phyloP scores from a whole-genome alignment of 352 stramenopile genomes.

The Globisporangium ultimum region DNA sequence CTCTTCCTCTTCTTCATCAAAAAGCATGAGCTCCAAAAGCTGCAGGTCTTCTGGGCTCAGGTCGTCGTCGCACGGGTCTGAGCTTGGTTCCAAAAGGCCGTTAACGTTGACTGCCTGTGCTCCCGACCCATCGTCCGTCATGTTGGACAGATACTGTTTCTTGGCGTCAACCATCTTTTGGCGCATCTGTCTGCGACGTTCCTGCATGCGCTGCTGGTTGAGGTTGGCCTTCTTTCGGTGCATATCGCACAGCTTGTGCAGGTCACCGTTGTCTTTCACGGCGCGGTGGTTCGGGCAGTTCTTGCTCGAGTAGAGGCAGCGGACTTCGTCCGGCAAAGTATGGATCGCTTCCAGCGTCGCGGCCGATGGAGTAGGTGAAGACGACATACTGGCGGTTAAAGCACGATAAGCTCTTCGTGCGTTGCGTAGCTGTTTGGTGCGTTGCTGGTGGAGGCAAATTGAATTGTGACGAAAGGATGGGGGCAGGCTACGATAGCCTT shows the following conservation, averaged over 20 bases:
- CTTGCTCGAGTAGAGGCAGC: slow-evolving; percentile 52
- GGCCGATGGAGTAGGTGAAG: slow-evolving; percentile 4
- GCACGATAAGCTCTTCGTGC: too few relatives aligned
- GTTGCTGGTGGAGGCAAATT: background rate
- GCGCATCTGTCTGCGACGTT: slow-evolving; percentile 19
- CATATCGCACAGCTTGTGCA: slow-evolving; percentile 59
- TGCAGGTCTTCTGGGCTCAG: slow-evolving; percentile 12
- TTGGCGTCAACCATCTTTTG: slow-evolving; percentile 13
- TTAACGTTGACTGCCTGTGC: background rate
- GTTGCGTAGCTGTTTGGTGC: background rate
- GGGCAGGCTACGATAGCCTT: too few relatives aligned
- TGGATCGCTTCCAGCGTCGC: slow-evolving; percentile 14
- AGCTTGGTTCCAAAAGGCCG: background rate
- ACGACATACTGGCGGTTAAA: slow-evolving; percentile 5
- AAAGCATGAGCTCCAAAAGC: slow-evolving; percentile 14
- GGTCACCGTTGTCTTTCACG: slow-evolving; percentile 41
- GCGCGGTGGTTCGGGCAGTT: slow-evolving; percentile 42
- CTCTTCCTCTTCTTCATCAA: slow-evolving; percentile 5
- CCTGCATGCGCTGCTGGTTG: slow-evolving; percentile 48
- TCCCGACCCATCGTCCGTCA: background rate
- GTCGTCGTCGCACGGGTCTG: slow-evolving; percentile 6
- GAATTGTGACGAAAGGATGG: background rate
- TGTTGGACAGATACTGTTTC: slow-evolving; percentile 3
- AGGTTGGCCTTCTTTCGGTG: slow-evolving; percentile 55
- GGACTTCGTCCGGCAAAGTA: slow-evolving; percentile 13